Evolutionary conservation across 805 yeast genomes (phyloP).

Genomic region (Kurtzmaniella cleridarum): DNA sequence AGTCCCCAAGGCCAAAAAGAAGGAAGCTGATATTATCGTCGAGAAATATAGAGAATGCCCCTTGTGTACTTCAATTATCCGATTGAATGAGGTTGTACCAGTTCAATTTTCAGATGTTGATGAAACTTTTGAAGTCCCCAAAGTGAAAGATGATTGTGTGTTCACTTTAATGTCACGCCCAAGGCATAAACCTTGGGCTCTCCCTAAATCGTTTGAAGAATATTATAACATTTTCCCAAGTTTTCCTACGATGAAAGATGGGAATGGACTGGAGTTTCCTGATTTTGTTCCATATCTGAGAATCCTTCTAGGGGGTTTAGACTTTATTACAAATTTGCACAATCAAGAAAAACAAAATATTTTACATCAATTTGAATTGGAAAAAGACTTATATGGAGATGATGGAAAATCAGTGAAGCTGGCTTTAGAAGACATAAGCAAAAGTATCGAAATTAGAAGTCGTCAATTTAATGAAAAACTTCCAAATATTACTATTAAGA

Average conservation of each 20-base stretch:
- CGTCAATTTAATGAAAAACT: conserved; percentile 16
- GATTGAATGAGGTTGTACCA: conserved; percentile 57
- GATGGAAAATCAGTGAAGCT: conserved; percentile 47
- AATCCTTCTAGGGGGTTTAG: conserved; percentile 59
- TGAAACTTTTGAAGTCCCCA: conserved; percentile 55
- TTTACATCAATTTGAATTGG: conserved; percentile 46
- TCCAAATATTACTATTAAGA: not conserved
- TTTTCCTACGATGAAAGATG: conserved; percentile 51
- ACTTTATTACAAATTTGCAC: conserved; percentile 49
- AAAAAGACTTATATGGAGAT: conserved; percentile 55
- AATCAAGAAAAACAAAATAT: conserved; percentile 57
- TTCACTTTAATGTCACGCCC: conserved; percentile 58
- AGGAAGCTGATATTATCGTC: conserved; percentile 28
- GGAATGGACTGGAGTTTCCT: conserved; percentile 7
- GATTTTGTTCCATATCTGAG: conserved; percentile 48
- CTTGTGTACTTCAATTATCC: conserved; percentile 55
- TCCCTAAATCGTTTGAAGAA: conserved; percentile 33
- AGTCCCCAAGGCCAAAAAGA: conserved; percentile 33
- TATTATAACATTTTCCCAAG: conserved; percentile 27
- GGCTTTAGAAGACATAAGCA: conserved; percentile 54
- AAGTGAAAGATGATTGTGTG: conserved; percentile 46
- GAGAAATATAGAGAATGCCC: conserved; percentile 72
- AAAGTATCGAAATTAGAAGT: conserved; percentile 36
- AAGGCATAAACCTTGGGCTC: conserved; percentile 44
- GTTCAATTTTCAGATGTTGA: conserved; percentile 48